Evolutionary conservation across 257 asterid species (phyloP).

Genomic region (Solanum piurae): DNA sequence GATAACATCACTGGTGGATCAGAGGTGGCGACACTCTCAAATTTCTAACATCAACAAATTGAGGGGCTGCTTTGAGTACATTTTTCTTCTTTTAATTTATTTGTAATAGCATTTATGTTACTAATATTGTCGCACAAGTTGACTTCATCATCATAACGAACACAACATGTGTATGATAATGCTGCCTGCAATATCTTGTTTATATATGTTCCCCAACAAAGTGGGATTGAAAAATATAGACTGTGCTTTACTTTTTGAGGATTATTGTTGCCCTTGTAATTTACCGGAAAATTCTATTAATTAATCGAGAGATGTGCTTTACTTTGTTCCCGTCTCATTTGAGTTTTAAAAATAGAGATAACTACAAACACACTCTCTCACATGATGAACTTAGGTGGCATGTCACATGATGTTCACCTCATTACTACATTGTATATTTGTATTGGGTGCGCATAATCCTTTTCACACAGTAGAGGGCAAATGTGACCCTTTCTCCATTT

Average conservation of each 20-base stretch:
- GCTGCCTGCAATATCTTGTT: not conserved
- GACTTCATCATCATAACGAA: not conserved
- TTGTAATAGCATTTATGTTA: not conserved
- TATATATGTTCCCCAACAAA: not conserved
- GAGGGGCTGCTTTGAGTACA: not conserved
- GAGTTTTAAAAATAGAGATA: not conserved
- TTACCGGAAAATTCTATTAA: not conserved
- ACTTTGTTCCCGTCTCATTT: not conserved
- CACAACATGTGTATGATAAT: not conserved
- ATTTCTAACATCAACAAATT: not conserved
- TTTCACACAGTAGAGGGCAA: not conserved
- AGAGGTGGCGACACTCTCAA: not conserved
- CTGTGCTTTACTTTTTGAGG: not conserved
- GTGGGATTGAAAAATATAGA: not conserved
- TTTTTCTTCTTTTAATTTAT: not conserved
- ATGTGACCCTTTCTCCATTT: not conserved
- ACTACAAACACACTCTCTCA: not conserved
- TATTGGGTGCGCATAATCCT: not conserved
- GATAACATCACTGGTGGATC: conserved; percentile 3
- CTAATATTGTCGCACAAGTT: not conserved
- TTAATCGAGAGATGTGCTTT: not conserved
- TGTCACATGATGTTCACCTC: not conserved
- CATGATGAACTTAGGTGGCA: not conserved
- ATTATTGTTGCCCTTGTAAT: not conserved
- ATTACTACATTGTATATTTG: not conserved